Evolutionary conservation across 345 rosid species (phyloP).

Genomic region (Capsella bursapastoris): DNA sequence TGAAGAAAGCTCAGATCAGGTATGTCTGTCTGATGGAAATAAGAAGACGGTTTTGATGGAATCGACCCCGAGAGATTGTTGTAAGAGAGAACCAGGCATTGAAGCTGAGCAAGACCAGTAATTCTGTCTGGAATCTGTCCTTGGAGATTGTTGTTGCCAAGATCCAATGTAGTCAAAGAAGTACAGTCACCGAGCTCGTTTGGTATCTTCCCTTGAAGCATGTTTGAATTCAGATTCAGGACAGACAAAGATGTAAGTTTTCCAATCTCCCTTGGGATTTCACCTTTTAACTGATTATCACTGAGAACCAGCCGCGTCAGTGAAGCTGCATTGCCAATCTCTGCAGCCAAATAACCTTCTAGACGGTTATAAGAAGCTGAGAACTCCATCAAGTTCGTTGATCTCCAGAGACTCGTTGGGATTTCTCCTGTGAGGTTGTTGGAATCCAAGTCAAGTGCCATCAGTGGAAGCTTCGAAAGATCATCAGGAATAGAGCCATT

Average conservation of each 20-base stretch:
- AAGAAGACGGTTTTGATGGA: constrained; percentile 62
- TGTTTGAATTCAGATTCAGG: constrained; percentile 74
- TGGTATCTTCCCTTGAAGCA: constrained; percentile 69
- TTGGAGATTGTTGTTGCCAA: constrained; percentile 70
- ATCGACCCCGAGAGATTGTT: constrained; percentile 78
- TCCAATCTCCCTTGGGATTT: constrained; percentile 72
- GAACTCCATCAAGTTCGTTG: constrained; percentile 69
- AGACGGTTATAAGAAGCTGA: constrained; percentile 68
- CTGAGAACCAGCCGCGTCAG: constrained; percentile 70
- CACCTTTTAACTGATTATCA: constrained; percentile 62
- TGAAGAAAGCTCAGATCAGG: constrained; percentile 84
- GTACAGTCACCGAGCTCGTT: constrained; percentile 67
- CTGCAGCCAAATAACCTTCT: constrained; percentile 60
- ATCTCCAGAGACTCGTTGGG: constrained; percentile 69
- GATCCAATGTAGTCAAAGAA: constrained; percentile 74
- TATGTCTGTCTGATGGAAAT: constrained; percentile 65
- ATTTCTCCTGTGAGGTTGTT: constrained; percentile 72
- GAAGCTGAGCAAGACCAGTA: constrained; percentile 68
- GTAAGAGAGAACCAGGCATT: constrained; percentile 80
- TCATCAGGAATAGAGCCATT: constrained; percentile 65
- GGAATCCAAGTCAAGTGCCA: constrained; percentile 75
- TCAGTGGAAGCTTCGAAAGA: constrained; percentile 70
- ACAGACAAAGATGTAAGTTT: constrained; percentile 67
- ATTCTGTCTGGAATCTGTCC: constrained; percentile 72
- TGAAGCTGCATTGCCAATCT: constrained; percentile 64